A percentile compares a stretch with the other conserved stretches of the same genome.
phyloP scores from a whole-genome alignment of 2,329 filamentous ascomycete species.

The Talaromyces piceae region DNA sequence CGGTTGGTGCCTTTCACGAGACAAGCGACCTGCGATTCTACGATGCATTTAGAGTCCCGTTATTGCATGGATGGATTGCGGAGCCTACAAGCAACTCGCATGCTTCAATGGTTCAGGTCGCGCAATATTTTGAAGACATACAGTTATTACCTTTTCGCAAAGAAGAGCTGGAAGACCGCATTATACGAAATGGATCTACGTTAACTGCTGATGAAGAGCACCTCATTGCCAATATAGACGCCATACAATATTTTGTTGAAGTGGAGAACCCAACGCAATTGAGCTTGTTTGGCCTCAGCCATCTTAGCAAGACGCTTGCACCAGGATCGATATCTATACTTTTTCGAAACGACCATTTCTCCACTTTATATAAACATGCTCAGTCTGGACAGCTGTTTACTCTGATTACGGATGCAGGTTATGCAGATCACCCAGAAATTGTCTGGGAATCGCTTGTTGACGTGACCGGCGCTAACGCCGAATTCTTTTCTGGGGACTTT shows the following conservation, averaged over 20 bases:
- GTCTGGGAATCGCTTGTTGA: constrained; percentile 94
- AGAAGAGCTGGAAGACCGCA: constrained; percentile 77
- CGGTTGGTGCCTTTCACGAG: constrained; percentile 72
- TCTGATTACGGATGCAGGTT: constrained; percentile 88
- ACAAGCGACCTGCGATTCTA: constrained; percentile 89
- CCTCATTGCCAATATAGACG: constrained; percentile 72
- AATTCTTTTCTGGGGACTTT: constrained; percentile 88
- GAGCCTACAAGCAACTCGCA: constrained; percentile 57
- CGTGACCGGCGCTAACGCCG: constrained; percentile 71
- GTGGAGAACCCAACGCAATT: constrained; percentile 73
- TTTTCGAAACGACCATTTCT: constrained; percentile 96
- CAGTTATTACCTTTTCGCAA: constrained; percentile 83
- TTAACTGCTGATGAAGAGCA: constrained; percentile 63
- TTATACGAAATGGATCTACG: constrained; percentile 54
- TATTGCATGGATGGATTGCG: constrained; percentile 92
- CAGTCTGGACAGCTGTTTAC: constrained; percentile 67
- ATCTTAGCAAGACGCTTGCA: constrained; percentile 61
- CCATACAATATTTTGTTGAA: constrained; percentile 75
- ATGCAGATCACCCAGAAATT: constrained; percentile 77
- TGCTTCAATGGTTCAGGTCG: constrained; percentile 63
- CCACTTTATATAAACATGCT: constrained; percentile 85
- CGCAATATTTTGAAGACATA: constrained; percentile 81
- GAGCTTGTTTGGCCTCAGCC: constrained; percentile 70
- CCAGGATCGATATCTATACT: constrained; percentile 81
- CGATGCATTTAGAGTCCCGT: constrained; percentile 74